These are phyloP conservation scores for Sarocladiaceae sp. DNA, from an alignment of 2,329 filamentous ascomycete genomes.

Conservation along the genomic window DNA sequence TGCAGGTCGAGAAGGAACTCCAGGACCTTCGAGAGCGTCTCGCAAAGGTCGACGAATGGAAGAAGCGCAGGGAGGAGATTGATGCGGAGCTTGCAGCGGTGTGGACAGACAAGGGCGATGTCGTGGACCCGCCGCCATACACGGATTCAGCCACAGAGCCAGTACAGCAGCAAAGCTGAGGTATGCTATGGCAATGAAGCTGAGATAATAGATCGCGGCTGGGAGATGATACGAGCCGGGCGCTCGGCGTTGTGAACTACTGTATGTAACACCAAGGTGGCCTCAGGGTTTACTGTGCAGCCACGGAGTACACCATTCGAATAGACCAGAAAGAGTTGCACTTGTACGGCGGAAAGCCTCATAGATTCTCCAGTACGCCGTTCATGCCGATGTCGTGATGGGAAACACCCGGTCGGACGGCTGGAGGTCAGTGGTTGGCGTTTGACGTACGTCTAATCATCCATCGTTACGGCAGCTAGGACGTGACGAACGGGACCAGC, in stretches of 20 bases:
- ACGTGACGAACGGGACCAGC: neutral
- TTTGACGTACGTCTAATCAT: no score
- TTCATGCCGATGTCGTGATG: no score
- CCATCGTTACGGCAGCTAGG: neutral
- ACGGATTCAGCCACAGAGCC: slow-evolving; percentile 9
- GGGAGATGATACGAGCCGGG: no score
- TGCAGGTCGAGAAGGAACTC: slow-evolving; percentile 86
- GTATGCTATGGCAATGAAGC: neutral
- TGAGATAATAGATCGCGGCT: neutral
- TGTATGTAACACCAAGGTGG: no score
- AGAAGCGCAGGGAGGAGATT: slow-evolving; percentile 69
- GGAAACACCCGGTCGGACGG: no score
- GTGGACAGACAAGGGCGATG: slow-evolving; percentile 49
- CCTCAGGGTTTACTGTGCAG: no score
- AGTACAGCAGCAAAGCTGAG: slow-evolving; percentile 8
- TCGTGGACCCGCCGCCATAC: slow-evolving; percentile 42
- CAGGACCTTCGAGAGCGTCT: slow-evolving; percentile 76
- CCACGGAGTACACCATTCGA: no score
- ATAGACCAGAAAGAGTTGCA: no score
- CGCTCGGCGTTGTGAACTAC: no score
- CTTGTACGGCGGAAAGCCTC: no score
- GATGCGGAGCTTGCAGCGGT: slow-evolving; percentile 68
- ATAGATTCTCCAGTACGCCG: no score
- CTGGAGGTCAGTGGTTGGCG: no score
- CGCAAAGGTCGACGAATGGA: slow-evolving; percentile 78